Conservation (phyloP, 1,284 basidiomycete species). For the Ustilago xerochloae region DNA sequence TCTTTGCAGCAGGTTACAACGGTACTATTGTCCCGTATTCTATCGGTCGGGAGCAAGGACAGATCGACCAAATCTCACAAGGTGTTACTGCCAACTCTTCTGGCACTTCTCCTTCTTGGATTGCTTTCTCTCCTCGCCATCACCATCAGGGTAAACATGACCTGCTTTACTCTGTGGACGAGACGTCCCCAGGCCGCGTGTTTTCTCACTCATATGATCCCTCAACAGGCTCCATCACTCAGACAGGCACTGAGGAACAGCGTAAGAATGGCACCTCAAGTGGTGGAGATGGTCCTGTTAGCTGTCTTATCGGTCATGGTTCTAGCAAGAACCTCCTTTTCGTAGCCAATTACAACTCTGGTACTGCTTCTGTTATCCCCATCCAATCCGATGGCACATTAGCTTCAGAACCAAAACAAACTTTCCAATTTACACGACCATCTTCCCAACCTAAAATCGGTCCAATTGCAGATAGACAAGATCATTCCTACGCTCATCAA, state of each 20-base stretch:
- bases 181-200: slow-evolving; percentile 19
- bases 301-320: slow-evolving; percentile 32
- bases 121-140: slow-evolving; percentile 9
- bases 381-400: slow-evolving; percentile 27
- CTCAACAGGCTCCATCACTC: background rate
- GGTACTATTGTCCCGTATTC: slow-evolving; percentile 37
- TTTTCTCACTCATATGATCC: slow-evolving; percentile 34
- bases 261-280: slow-evolving; percentile 12
- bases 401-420: background rate
- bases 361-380: slow-evolving; percentile 25
- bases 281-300: slow-evolving; percentile 35
- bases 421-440: slow-evolving; percentile 41
- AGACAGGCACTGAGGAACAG: slow-evolving; percentile 7
- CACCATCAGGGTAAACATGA: background rate
- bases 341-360: slow-evolving; percentile 52
- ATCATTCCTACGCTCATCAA: slow-evolving; percentile 59
- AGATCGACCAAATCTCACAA: slow-evolving; percentile 1
- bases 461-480: slow-evolving; percentile 52
- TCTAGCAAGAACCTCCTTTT: slow-evolving; percentile 14
- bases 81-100: slow-evolving; percentile 22
- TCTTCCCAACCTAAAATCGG: slow-evolving; percentile 24
- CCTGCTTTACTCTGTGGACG: slow-evolving; percentile 32
- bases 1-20: slow-evolving; percentile 37
- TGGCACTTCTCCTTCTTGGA: slow-evolving; percentile 29
- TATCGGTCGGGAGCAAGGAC: background rate